Evolutionary conservation across 2,329 filamentous ascomycete genomes (phyloP), one percentile per base, ranked within the genome.

Genomic region (Alternaria sp.): DNA sequence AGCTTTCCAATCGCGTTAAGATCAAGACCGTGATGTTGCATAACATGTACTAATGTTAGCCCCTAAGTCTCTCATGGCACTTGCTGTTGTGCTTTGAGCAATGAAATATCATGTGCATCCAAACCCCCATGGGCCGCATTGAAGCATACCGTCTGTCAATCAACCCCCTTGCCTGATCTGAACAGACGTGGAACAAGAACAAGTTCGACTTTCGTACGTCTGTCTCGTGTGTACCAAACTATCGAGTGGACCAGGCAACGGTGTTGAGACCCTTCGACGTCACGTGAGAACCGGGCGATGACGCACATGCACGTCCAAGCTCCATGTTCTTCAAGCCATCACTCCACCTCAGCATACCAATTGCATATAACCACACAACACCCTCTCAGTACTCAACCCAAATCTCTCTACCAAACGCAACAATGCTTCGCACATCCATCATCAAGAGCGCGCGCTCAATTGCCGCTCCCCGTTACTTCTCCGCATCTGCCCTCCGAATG

Each of bases 401-500:
- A 36, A 36, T 59, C 6, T 51, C 39, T 51, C 61, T 28, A 22
- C 30, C 51, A 56, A 65, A 56, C 24, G 8, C 28, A 61, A 77
- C 53, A 64, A 79, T 79, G 77, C 61, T 78, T 64, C 74, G 78
- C 53, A 75, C 76, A 64, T 73, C 73, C 59, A 66, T 81, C 72
- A 71, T 77, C 74, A 79, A 79, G 72, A 74, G 72, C 63, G 72
- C 75, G 59, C 80, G 78, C 66, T 71, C 75, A 54, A 66, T 77
- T 61, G 74, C 76, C 60, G 68, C 77, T 43, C 67, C 70, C 56
- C 75, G 77, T 75, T 72, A 77, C 66, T 81, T 85, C 77, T 79
- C 79, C 57, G 73, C 77, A 59, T 76, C 79, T 41, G 71, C 80
- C 52, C 76, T 79, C 49, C 73, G 75, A 59, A 81, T 82, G 80